A percentile compares a stretch with the other conserved stretches of the same genome.
These are phyloP conservation scores for Penicilliopsis zonata DNA, from an alignment of 495 filamentous ascomycete species.

Conservation along the genomic window DNA sequence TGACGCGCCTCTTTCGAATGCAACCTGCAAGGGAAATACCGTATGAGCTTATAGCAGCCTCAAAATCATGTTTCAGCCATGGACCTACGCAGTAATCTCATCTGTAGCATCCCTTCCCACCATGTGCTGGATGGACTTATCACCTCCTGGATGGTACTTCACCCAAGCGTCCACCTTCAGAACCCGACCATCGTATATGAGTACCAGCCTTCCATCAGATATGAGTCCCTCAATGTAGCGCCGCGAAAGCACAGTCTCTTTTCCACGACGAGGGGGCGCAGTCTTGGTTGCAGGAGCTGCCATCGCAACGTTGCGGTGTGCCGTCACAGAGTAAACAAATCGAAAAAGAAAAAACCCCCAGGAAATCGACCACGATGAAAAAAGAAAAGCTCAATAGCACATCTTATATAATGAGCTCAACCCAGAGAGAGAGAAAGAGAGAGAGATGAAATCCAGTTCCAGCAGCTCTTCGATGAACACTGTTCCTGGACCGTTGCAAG, in stretches of 20 bases:
- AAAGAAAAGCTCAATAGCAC: not conserved
- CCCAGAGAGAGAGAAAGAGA: conserved; percentile 2
- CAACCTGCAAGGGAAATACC: conserved; percentile 38
- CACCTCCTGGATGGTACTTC: conserved; percentile 82
- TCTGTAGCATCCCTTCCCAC: conserved; percentile 94
- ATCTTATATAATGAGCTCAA: not conserved
- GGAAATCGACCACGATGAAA: not conserved
- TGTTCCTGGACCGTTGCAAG: too few relatives aligned
- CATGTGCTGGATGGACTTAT: conserved; percentile 89
- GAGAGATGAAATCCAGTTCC: conserved; percentile 1
- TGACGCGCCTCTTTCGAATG: conserved; percentile 69
- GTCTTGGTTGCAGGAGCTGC: not conserved
- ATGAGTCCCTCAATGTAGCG: conserved; percentile 79
- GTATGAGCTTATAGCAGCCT: conserved; percentile 3
- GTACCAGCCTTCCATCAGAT: conserved; percentile 67
- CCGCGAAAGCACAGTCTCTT: conserved; percentile 47
- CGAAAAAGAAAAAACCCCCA: not conserved
- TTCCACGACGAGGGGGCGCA: conserved; percentile 17
- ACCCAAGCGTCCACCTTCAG: conserved; percentile 83
- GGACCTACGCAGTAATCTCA: conserved; percentile 78
- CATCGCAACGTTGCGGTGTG: conserved; percentile 2
- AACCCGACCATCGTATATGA: conserved; percentile 72
- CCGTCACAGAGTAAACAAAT: not conserved
- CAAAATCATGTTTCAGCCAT: not conserved
- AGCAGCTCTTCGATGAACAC: not conserved